phyloP scores from a whole-genome alignment of 208 protist genomes.

The Crithidia brevicula region DNA sequence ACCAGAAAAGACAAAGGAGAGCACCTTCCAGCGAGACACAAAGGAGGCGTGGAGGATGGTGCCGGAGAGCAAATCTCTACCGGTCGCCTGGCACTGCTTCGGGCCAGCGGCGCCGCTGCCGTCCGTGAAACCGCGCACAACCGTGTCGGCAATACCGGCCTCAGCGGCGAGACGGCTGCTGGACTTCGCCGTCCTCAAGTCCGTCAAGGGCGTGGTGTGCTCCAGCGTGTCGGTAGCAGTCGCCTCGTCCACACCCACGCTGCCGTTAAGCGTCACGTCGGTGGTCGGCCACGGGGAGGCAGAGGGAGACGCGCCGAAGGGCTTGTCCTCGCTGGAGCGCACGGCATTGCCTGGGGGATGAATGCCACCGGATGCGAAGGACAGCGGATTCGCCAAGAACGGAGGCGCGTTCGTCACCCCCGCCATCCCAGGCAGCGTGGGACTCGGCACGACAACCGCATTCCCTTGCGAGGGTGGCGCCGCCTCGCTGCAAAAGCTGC shows the following conservation, averaged over 20 bases:
- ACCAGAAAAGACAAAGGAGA: constrained; percentile 61
- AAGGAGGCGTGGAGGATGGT: constrained; percentile 58
- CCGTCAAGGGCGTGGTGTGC: neutral
- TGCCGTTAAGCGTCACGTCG: neutral
- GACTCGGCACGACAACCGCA: neutral
- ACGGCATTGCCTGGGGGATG: constrained; percentile 22
- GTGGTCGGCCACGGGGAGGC: neutral
- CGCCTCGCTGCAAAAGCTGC: neutral
- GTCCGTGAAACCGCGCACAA: neutral
- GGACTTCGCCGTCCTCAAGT: neutral
- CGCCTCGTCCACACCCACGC: neutral
- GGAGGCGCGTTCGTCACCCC: neutral
- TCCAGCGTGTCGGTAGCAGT: neutral
- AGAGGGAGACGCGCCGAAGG: neutral
- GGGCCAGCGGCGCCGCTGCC: neutral
- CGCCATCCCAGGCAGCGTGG: neutral
- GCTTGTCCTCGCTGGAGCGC: neutral
- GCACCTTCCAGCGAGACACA: constrained; percentile 35
- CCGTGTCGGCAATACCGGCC: neutral
- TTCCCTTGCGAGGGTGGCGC: neutral
- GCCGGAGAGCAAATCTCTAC: constrained; percentile 19
- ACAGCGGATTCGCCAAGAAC: neutral
- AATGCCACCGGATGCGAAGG: neutral
- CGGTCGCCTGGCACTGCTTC: constrained; percentile 2
- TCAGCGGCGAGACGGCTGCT: neutral